These are phyloP conservation scores for Usnea hakonensis DNA, from an alignment of 495 filamentous ascomycete species.

Conservation along the genomic window DNA sequence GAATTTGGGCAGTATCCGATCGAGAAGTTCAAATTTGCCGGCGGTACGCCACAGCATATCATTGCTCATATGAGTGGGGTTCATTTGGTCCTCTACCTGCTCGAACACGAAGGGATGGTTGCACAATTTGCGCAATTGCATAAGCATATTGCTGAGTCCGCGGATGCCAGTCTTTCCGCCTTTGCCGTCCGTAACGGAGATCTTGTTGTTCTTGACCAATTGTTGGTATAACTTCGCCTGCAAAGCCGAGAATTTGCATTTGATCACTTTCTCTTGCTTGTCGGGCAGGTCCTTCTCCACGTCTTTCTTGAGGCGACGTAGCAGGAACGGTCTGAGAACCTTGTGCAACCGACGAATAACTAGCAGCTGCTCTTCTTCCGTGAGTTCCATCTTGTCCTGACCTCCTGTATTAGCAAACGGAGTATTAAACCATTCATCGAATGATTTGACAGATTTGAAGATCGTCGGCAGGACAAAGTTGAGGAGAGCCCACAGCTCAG, in stretches of 20 bases:
- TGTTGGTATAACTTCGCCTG: slow-evolving; percentile 93
- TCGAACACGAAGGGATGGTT: slow-evolving; percentile 99
- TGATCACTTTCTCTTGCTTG: slow-evolving; percentile 98
- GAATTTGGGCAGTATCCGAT: slow-evolving; percentile 90
- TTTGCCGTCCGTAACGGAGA: slow-evolving; percentile 89
- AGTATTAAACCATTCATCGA: slow-evolving; percentile 99
- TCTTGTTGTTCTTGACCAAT: slow-evolving; percentile 87
- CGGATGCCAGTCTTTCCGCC: slow-evolving; percentile 92
- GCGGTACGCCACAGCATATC: slow-evolving; percentile 92
- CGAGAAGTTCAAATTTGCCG: slow-evolving; percentile 94
- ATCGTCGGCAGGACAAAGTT: slow-evolving; percentile 98
- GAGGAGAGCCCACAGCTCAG: slow-evolving; percentile 92
- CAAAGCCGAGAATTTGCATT: slow-evolving; percentile 93
- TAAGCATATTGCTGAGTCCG: slow-evolving; percentile 98
- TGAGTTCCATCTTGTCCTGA: slow-evolving; percentile 96
- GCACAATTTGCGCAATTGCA: slow-evolving; percentile 97
- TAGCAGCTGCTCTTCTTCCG: slow-evolving; percentile 97
- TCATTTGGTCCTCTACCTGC: slow-evolving; percentile 96
- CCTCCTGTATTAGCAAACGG: slow-evolving; percentile 97
- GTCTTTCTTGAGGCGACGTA: slow-evolving; percentile 97
- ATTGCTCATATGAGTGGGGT: slow-evolving; percentile 76
- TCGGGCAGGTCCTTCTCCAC: slow-evolving; percentile 97
- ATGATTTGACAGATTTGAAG: slow-evolving; percentile 98
- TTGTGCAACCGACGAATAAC: slow-evolving; percentile 98
- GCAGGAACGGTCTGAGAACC: slow-evolving; percentile 92